Conservation (phyloP, 208 protist species). For the Crithidia mellificae region DNA sequence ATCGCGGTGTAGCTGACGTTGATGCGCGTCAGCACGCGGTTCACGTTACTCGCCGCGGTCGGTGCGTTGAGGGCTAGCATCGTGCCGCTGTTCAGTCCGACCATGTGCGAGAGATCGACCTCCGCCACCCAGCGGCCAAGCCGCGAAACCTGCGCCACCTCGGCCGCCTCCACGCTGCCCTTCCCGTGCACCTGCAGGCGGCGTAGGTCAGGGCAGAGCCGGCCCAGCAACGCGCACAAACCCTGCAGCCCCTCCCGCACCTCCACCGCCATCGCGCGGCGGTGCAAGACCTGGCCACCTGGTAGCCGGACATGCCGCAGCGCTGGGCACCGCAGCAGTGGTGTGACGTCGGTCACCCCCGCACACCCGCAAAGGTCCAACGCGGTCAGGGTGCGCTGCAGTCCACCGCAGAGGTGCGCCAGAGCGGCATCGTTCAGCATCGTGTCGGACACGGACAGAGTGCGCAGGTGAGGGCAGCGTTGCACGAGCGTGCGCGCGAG, state of each 20-base stretch:
- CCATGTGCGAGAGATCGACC: slow-evolving; percentile 9
- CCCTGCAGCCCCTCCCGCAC: slow-evolving; percentile 1
- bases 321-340: neutral
- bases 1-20: slow-evolving; percentile 16
- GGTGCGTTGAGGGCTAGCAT: slow-evolving; percentile 12
- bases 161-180: slow-evolving; percentile 5
- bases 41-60: slow-evolving; percentile 1
- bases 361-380: neutral
- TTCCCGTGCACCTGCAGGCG: slow-evolving; percentile 1
- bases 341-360: neutral
- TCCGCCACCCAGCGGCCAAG: slow-evolving; percentile 4
- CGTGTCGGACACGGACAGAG: slow-evolving; percentile 5
- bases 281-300: neutral
- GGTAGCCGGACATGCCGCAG: slow-evolving; percentile 5
- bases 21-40: slow-evolving; percentile 3
- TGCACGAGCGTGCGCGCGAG: neutral
- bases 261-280: slow-evolving; percentile 8
- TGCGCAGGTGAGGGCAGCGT: slow-evolving; percentile 4
- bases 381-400: neutral
- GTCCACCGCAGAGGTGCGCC: neutral
- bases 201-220: slow-evolving; percentile 4
- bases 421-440: slow-evolving; percentile 1
- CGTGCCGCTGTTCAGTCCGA: slow-evolving; percentile 1
- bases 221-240: neutral
- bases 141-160: slow-evolving; percentile 4